Percentiles rank a stretch among this genome's conserved stretches.
These are phyloP conservation scores for Phytophthora chlamydospora DNA, from an alignment of 352 stramenopile species.

Conservation along the genomic window DNA sequence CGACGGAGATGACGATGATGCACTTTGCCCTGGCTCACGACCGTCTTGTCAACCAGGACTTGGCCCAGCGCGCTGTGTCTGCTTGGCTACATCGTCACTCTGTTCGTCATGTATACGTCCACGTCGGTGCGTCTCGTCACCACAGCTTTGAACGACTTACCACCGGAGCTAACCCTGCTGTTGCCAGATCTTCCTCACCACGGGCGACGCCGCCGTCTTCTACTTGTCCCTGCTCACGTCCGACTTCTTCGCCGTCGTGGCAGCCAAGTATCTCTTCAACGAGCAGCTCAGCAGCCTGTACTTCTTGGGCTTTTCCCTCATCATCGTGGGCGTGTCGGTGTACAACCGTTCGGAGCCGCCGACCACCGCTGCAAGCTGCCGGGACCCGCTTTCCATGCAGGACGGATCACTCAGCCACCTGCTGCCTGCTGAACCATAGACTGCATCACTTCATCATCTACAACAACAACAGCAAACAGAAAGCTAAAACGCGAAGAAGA, in stretches of 20 bases:
- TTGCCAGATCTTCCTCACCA: constrained; percentile 66
- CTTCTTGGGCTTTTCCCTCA: constrained; percentile 88
- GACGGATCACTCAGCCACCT: constrained; percentile 27
- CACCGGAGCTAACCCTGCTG: constrained; percentile 5
- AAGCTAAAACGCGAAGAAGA: constrained; percentile 26
- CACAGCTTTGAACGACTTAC: not conserved
- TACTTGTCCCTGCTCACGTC: constrained; percentile 97
- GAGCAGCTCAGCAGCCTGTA: constrained; percentile 81
- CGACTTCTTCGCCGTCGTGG: constrained; percentile 95
- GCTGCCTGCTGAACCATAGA: constrained; percentile 13
- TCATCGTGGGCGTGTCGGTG: constrained; percentile 71
- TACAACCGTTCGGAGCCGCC: constrained; percentile 71
- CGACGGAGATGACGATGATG: constrained; percentile 1
- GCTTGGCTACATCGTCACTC: constrained; percentile 76
- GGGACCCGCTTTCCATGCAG: constrained; percentile 34
- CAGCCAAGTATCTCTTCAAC: constrained; percentile 89
- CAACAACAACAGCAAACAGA: constrained; percentile 7
- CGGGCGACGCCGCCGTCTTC: constrained; percentile 94
- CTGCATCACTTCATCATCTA: not conserved
- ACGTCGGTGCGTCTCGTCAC: constrained; percentile 72
- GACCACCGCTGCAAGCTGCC: constrained; percentile 41
- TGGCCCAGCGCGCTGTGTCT: constrained; percentile 62
- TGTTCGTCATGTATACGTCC: constrained; percentile 93
- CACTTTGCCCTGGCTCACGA: constrained; percentile 11
- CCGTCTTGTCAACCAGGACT: constrained; percentile 39